Base-by-base conservation (phyloP, 2,329 filamentous ascomycete genomes). In the Parascedosporium putredinis region DNA sequence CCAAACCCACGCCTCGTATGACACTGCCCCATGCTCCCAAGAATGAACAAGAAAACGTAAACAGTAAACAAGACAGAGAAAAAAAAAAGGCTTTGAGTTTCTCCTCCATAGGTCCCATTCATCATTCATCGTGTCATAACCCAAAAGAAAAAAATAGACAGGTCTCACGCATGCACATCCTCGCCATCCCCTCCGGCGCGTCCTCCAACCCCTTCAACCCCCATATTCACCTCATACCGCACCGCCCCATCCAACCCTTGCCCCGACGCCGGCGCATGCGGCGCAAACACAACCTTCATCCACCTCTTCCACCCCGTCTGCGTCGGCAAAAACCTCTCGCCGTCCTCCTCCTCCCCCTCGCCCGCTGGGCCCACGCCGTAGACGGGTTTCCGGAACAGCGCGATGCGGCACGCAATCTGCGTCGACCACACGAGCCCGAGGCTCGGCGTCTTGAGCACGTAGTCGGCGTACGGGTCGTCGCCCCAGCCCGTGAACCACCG, bases 401-500 rank as follows among this genome's bases (percentile, higher is more conserved):
- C 88, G 52, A 97, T 79, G 9, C 91, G 84, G 57, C 83, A 83
- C 1, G 87, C 81, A 45, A 96, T 81, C 69, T 96, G 90, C 25
- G 89, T 91, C 2, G 88, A 83, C 91, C 91, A 97, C 9, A 94
- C 84, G 6, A 95, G 74, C 1, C 91, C 91, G 22, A 97, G 68
- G 5, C 86, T 86, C 0, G 91, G 91, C 0, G 87, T 95, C 67
- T 96, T 97, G 50, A 84, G 67, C 23, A 68, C 65, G 45, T 69
- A 63, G 10, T 67, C 60, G 18, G 68, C 64, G 23, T 66, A 58
- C 14, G 74, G 69, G 50, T 81, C 74, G 63, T 95, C 87, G 20
- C 91, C 89, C 91, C 93, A 96, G 55, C 93, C 90, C 3, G 90
- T 94, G 67, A 96, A 95, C 79, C 90, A 96, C 40, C 86, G 79